Evolutionary conservation across 1,284 basidiomycete species (phyloP).

Genomic region (Farysia itapuensis): DNA sequence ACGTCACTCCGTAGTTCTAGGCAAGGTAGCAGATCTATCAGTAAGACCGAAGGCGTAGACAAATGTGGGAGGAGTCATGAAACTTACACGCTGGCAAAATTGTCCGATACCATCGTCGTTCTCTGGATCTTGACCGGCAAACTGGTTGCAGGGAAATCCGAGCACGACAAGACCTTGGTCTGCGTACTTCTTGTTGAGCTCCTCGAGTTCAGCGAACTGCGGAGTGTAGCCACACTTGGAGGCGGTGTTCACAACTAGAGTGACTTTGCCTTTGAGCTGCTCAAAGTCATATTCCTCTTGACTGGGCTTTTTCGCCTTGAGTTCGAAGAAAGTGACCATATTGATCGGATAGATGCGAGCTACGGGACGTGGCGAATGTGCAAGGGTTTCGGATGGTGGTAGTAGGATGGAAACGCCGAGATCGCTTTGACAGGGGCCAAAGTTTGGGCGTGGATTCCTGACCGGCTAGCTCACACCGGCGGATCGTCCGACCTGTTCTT

Average conservation of each 20-base stretch:
- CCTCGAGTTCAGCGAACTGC: slow-evolving; percentile 84
- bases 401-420: no score
- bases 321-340: slow-evolving; percentile 57
- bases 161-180: slow-evolving; percentile 75
- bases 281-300: slow-evolving; percentile 49
- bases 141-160: slow-evolving; percentile 91
- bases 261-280: slow-evolving; percentile 64
- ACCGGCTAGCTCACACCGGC: no score
- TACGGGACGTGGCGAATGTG: no score
- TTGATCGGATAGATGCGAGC: no score
- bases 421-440: no score
- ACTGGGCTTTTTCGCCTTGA: slow-evolving; percentile 52
- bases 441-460: no score
- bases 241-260: slow-evolving; percentile 65
- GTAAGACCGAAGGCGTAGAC: no score
- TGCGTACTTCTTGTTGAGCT: slow-evolving; percentile 79
- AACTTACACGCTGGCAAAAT: slow-evolving; percentile 53
- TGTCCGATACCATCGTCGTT: slow-evolving; percentile 49
- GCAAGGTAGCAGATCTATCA: no score
- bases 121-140: slow-evolving; percentile 61
- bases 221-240: slow-evolving; percentile 69
- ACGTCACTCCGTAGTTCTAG: slow-evolving; percentile 59
- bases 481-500: no score
- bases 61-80: not conserved
- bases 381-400: no score